Evolutionary conservation across 768 basidiomycete genomes (phyloP), one percentile per base, ranked within the genome.

Genomic region (Kwoniella sp.): DNA sequence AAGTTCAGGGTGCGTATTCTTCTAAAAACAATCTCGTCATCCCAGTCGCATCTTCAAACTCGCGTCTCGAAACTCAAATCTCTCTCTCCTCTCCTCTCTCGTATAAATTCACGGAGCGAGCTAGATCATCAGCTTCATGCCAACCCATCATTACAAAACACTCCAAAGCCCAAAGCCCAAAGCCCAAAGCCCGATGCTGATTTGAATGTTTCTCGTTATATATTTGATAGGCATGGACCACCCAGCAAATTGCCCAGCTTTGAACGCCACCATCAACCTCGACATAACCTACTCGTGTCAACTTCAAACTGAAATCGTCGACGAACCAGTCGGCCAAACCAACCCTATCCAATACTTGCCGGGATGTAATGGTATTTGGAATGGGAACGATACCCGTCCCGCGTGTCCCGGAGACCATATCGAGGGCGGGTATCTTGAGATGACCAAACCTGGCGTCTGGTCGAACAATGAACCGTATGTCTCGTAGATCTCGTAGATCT

Each of bases 361-460:
- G n/a, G 68, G 68, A 27, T 70, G 68, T 46, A 70, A 70, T 52
- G 65, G 53, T 2, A 33, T 70, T 21, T 70, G 68, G 68, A 47
- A 44, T 7, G 68, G 68, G 2, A 67, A 62, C 26, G 63, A 12
- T 1, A 46, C 65, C 19, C 66, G 65, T 37, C 68, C 68, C 13
- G 52, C 65, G 29, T 68, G 68, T 65, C 68, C 68, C 15, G 17
- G 27, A 21, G 63, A 62, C n/a, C 58, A 57, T 25, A 30, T 65
- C 21, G 58, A 60, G n/a, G 64, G 68, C 26, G 68, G 64, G 26
- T 33, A 53, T 17, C 48, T 65, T 24, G 60, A 60, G 4, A 8
- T 65, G 48, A 55, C 51, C 25, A 17, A 54, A 15, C 64, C 68
- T 12, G 44, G 44, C 2, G 30, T 65, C 1, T 68, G 68, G 68